Evolutionary conservation across 1,284 basidiomycete genomes (phyloP).

Genomic region (Sanguinoderma infundibulare): DNA sequence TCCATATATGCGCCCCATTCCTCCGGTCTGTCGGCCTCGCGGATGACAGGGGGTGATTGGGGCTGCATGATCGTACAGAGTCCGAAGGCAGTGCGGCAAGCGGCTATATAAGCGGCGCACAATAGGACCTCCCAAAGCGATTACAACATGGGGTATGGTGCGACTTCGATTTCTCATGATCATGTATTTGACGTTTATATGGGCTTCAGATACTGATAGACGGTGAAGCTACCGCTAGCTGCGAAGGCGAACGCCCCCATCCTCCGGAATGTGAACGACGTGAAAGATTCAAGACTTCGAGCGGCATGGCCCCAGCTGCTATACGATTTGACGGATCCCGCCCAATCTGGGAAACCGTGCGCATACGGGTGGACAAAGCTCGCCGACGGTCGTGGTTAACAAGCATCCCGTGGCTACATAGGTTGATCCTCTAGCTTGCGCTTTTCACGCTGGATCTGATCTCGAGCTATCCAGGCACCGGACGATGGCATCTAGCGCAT

Average conservation of each 20-base stretch:
- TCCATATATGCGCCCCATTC: neutral
- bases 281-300: neutral
- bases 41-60: neutral
- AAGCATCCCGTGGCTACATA: neutral
- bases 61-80: neutral
- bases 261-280: neutral
- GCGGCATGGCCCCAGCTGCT: too few species aligned
- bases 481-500: neutral
- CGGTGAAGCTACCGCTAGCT: neutral
- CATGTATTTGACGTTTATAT: neutral
- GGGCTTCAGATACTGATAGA: neutral
- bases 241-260: neutral
- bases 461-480: neutral
- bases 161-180: neutral
- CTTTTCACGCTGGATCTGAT: constrained; percentile 8
- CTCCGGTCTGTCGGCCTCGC: neutral
- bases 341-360: neutral
- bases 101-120: neutral
- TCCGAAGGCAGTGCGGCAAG: constrained; percentile 1
- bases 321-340: too few species aligned
- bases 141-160: neutral
- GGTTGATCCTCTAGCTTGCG: neutral
- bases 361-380: neutral
- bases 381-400: neutral
- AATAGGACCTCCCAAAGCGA: neutral